phyloP scores from a whole-genome alignment of 495 filamentous ascomycete genomes.

The Trichocladium uniseriatum region DNA sequence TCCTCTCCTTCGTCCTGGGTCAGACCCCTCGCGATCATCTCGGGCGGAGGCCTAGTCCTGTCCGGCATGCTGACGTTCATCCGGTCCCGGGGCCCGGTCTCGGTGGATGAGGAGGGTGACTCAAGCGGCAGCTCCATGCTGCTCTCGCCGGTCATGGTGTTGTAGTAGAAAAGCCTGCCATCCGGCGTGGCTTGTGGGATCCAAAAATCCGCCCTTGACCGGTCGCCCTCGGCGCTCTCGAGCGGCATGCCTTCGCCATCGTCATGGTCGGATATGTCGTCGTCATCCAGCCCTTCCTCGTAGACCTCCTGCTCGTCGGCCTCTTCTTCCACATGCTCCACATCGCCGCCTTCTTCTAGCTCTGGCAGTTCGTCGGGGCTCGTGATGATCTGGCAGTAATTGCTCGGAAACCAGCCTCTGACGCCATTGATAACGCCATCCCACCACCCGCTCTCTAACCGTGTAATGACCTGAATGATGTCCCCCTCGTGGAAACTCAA shows the following conservation, averaged over 20 bases:
- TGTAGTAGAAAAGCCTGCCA: slow-evolving; percentile 94
- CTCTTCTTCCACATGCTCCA: slow-evolving; percentile 64
- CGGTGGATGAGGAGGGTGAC: slow-evolving; percentile 69
- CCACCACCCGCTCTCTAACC: slow-evolving; percentile 98
- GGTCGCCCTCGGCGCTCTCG: slow-evolving; percentile 57
- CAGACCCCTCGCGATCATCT: slow-evolving; percentile 81
- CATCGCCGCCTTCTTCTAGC: slow-evolving; percentile 50
- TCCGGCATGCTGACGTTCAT: slow-evolving; percentile 82
- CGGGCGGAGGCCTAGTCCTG: slow-evolving; percentile 82
- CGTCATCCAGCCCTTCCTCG: slow-evolving; percentile 30
- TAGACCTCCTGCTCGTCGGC: slow-evolving; percentile 43
- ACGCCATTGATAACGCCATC: slow-evolving; percentile 91
- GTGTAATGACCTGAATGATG: slow-evolving; percentile 94
- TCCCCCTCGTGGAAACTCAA: slow-evolving; percentile 93
- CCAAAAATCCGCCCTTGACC: slow-evolving; percentile 93
- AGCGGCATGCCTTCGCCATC: slow-evolving; percentile 53
- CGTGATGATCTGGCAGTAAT: slow-evolving; percentile 83
- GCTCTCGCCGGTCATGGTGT: slow-evolving; percentile 86
- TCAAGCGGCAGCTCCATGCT: slow-evolving; percentile 91
- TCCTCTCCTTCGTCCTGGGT: slow-evolving; percentile 78
- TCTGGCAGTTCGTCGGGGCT: slow-evolving; percentile 57
- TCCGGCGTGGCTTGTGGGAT: slow-evolving; percentile 95
- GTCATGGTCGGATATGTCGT: slow-evolving; percentile 30
- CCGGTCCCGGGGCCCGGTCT: slow-evolving; percentile 78
- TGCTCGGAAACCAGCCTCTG: slow-evolving; percentile 97